phyloP scores from a whole-genome alignment of 192 early-diverging fungal species.

The Phycomyces nitens region DNA sequence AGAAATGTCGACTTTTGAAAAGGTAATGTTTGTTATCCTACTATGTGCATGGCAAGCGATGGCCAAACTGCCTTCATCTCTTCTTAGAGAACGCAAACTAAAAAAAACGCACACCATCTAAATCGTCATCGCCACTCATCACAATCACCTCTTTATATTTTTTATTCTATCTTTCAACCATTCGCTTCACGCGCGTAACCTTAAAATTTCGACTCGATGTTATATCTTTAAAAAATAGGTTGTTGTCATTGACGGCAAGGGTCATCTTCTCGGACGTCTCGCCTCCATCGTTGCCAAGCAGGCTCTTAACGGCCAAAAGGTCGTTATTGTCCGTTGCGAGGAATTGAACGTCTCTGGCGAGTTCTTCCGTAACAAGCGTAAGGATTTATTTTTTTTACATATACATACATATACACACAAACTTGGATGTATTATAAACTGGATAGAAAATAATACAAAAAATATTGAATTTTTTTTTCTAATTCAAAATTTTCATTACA shows the following conservation, averaged over 20 bases:
- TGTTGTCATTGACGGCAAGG: slow-evolving; percentile 98
- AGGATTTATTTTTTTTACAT: slow-evolving; percentile 31
- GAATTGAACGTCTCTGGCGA: slow-evolving; percentile 97
- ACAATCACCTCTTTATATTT: no score
- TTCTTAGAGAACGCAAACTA: neutral
- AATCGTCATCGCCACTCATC: no score
- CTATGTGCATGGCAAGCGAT: neutral
- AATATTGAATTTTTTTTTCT: neutral
- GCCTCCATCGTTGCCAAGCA: slow-evolving; percentile 98
- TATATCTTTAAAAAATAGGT: slow-evolving; percentile 53
- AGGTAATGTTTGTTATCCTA: neutral
- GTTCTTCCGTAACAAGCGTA: slow-evolving; percentile 99
- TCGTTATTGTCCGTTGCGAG: slow-evolving; percentile 97
- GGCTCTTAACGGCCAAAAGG: slow-evolving; percentile 94
- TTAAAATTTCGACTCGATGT: neutral
- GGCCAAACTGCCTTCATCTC: neutral
- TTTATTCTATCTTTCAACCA: no score
- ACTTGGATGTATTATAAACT: neutral
- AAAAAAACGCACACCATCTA: no score
- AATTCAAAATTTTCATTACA: slow-evolving; percentile 30
- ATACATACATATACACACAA: no score
- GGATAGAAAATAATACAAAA: neutral
- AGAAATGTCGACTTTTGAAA: slow-evolving; percentile 5
- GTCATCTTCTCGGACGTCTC: slow-evolving; percentile 96
- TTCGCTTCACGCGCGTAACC: neutral